phyloP scores from a whole-genome alignment of 2,329 filamentous ascomycete genomes.

The Cladosporium sp. region DNA sequence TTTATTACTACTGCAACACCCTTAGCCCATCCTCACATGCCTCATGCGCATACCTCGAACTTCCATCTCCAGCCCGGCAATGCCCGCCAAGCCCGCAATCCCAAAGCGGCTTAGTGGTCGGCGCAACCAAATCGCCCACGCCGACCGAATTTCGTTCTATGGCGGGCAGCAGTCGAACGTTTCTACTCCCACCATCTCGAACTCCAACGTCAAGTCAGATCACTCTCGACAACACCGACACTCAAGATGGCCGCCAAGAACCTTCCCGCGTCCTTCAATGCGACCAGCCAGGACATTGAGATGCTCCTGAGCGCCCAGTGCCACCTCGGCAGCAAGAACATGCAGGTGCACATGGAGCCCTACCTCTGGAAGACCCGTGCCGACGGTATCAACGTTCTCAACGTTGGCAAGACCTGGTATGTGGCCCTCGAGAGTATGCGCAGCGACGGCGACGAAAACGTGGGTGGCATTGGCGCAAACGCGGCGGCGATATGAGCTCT shows the following conservation, averaged over 20 bases:
- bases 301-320: constrained; percentile 96
- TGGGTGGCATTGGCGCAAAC: not conserved
- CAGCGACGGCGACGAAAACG: constrained; percentile 3
- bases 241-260: constrained; percentile 88
- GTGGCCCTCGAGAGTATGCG: constrained; percentile 36
- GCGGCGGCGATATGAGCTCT: not conserved
- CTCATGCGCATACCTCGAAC: constrained; percentile 20
- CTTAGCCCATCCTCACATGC: constrained; percentile 4
- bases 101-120: constrained; percentile 14
- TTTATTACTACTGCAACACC: constrained; percentile 10
- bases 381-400: constrained; percentile 97
- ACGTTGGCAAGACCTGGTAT: constrained; percentile 99
- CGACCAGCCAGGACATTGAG: constrained; percentile 98
- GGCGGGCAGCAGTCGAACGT: not conserved
- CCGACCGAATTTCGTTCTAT: constrained; percentile 16
- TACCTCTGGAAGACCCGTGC: constrained; percentile 99
- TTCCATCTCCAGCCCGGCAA: constrained; percentile 9
- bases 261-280: constrained; percentile 93
- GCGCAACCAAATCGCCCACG: constrained; percentile 17
- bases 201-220: constrained; percentile 18
- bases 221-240: constrained; percentile 47
- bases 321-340: constrained; percentile 98
- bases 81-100: constrained; percentile 17
- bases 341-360: constrained; percentile 99
- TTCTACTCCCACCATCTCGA: constrained; percentile 15